These are phyloP conservation scores for Cryptococcus sp. DNA, from an alignment of 1,284 basidiomycete species.

Conservation along the genomic window DNA sequence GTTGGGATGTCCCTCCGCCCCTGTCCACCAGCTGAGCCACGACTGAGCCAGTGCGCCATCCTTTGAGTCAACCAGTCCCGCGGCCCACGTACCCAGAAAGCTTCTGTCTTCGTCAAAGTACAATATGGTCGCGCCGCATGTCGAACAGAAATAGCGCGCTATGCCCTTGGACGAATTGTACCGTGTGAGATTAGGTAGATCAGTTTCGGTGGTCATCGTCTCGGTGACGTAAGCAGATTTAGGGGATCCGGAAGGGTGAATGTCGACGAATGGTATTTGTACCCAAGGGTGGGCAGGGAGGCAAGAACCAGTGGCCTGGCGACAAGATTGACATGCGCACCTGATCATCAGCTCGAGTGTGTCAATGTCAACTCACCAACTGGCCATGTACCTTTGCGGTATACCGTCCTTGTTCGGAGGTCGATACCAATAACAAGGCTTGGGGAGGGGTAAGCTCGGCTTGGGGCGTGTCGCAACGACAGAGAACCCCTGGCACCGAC, in stretches of 20 bases:
- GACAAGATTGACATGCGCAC: conserved; percentile 7
- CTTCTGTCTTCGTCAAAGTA: neutral
- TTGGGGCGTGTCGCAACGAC: conserved; percentile 1
- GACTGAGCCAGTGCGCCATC: neutral
- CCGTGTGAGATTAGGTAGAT: too few relatives aligned
- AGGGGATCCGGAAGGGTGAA: neutral
- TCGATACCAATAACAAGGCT: conserved; percentile 10
- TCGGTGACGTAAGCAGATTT: too few relatives aligned
- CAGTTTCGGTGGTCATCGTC: too few relatives aligned
- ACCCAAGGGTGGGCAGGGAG: conserved; percentile 8
- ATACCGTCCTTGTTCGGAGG: conserved; percentile 1
- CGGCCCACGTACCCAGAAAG: too few relatives aligned
- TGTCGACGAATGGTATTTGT: conserved; percentile 5
- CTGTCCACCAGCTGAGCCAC: conserved; percentile 8
- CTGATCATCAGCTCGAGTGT: conserved; percentile 2
- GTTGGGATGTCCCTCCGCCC: neutral
- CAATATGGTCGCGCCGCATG: conserved; percentile 1
- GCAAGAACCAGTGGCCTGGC: conserved; percentile 1
- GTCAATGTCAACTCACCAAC: conserved; percentile 2
- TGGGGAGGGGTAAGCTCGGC: conserved; percentile 3
- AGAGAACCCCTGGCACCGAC: conserved; percentile 2
- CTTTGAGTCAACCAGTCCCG: neutral
- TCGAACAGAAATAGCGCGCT: neutral
- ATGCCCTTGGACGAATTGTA: too few relatives aligned
- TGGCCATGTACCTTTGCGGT: conserved; percentile 8